Conservation (phyloP, 768 basidiomycete species). For the Agaricus sinodeliciosus region DNA sequence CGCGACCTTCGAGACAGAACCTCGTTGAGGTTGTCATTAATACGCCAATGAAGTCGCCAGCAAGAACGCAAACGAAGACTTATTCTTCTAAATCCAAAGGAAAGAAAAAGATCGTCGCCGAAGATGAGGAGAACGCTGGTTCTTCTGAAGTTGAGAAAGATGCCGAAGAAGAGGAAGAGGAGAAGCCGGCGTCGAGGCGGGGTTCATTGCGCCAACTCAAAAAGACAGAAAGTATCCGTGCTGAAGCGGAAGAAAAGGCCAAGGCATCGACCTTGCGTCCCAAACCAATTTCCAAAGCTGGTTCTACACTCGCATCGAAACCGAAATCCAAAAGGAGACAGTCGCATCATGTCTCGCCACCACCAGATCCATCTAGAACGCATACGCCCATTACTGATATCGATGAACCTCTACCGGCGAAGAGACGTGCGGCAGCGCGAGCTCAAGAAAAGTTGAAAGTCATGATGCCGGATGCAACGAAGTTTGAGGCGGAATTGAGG, state of each 20-base stretch:
- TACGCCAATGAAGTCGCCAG: background rate
- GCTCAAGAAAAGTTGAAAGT: conserved; percentile 49
- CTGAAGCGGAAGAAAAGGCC: conserved; percentile 17
- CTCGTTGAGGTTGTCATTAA: background rate
- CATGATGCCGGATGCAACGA: conserved; percentile 75
- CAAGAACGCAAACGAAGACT: background rate
- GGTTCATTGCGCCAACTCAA: background rate
- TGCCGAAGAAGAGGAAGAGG: background rate
- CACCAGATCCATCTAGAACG: conserved; percentile 3
- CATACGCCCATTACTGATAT: background rate
- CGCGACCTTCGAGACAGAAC: background rate
- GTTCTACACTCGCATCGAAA: conserved; percentile 7
- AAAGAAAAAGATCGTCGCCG: background rate
- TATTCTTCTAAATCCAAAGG: background rate
- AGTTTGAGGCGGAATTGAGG: conserved; percentile 59
- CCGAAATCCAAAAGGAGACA: conserved; percentile 3
- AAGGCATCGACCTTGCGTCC: background rate
- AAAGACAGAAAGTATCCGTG: conserved; percentile 22
- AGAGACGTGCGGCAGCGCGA: conserved; percentile 36
- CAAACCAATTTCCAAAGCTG: conserved; percentile 7
- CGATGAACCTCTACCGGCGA: conserved; percentile 14
- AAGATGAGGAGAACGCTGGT: background rate
- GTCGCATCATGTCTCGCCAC: background rate
- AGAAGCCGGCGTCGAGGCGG: background rate
- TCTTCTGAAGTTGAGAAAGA: background rate